A percentile compares a stretch with the other conserved stretches of the same genome.
Evolutionary conservation across 805 yeast species (phyloP).

Genomic region (Kodamaea laetipori): DNA sequence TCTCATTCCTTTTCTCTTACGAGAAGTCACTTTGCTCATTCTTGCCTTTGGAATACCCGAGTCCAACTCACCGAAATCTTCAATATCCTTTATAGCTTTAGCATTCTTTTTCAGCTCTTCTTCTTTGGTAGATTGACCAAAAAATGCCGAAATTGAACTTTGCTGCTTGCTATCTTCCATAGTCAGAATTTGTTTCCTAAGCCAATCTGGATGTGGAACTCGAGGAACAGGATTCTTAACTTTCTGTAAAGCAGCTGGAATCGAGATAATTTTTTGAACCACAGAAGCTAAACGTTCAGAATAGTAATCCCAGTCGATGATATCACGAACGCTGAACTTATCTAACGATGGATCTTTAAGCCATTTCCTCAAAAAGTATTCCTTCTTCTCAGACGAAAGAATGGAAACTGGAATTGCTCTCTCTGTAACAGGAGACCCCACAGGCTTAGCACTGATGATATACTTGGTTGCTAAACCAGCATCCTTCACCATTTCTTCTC

Average conservation of each 20-base stretch:
- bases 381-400: slow-evolving; percentile 85
- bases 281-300: slow-evolving; percentile 89
- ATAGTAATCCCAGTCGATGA: slow-evolving; percentile 93
- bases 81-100: slow-evolving; percentile 58
- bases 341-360: slow-evolving; percentile 73
- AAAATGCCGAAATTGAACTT: slow-evolving; percentile 59
- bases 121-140: slow-evolving; percentile 45
- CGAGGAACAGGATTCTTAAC: slow-evolving; percentile 92
- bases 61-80: slow-evolving; percentile 58
- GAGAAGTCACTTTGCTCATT: slow-evolving; percentile 48
- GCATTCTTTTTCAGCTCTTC: slow-evolving; percentile 25
- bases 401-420: slow-evolving; percentile 96
- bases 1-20: slow-evolving; percentile 40
- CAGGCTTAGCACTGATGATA: slow-evolving; percentile 82
- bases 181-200: slow-evolving; percentile 59
- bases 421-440: slow-evolving; percentile 88
- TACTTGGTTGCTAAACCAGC: slow-evolving; percentile 95
- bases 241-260: slow-evolving; percentile 94
- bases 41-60: slow-evolving; percentile 30
- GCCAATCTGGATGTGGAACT: slow-evolving; percentile 94
- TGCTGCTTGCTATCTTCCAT: slow-evolving; percentile 74
- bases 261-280: slow-evolving; percentile 90
- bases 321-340: slow-evolving; percentile 81
- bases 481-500: slow-evolving; percentile 94
- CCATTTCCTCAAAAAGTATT: slow-evolving; percentile 83